Percentiles rank a stretch among this genome's conserved stretches.
Evolutionary conservation across 805 yeast species (phyloP).

Genomic region (Yarrowia phangngaensis): DNA sequence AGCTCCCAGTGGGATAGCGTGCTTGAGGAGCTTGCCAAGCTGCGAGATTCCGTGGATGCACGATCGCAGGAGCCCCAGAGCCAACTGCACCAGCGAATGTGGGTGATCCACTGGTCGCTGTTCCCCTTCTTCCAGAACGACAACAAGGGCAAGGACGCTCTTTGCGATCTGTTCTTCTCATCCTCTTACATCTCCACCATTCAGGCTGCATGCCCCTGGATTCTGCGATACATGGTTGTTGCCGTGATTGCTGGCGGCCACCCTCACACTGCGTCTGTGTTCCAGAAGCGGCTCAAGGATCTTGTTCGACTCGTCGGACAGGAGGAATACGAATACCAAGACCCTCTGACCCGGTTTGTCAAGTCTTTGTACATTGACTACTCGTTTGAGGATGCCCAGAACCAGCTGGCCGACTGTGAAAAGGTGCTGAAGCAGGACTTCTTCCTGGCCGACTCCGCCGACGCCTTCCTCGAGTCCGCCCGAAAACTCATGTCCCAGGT

Average conservation of each 20-base stretch:
- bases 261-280: conserved; percentile 38
- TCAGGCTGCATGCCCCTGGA: conserved; percentile 71
- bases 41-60: conserved; percentile 58
- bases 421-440: conserved; percentile 52
- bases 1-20: conserved; percentile 52
- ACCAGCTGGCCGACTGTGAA: conserved; percentile 48
- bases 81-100: conserved; percentile 60
- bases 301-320: conserved; percentile 54
- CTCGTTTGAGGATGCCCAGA: conserved; percentile 53
- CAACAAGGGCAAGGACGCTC: conserved; percentile 50
- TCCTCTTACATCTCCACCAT: conserved; percentile 61
- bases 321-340: conserved; percentile 61
- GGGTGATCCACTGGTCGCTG: conserved; percentile 67
- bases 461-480: conserved; percentile 46
- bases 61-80: conserved; percentile 52
- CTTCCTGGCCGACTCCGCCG: conserved; percentile 48
- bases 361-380: conserved; percentile 54
- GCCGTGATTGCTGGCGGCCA: conserved; percentile 46
- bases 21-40: conserved; percentile 49
- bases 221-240: conserved; percentile 59
- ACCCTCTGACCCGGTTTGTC: conserved; percentile 59
- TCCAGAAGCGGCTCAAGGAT: conserved; percentile 56
- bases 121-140: conserved; percentile 55
- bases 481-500: conserved; percentile 52
- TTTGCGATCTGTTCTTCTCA: conserved; percentile 56